These are phyloP conservation scores for Scedosporium minutisporum DNA, from an alignment of 2,329 filamentous ascomycete genomes.

Conservation along the genomic window DNA sequence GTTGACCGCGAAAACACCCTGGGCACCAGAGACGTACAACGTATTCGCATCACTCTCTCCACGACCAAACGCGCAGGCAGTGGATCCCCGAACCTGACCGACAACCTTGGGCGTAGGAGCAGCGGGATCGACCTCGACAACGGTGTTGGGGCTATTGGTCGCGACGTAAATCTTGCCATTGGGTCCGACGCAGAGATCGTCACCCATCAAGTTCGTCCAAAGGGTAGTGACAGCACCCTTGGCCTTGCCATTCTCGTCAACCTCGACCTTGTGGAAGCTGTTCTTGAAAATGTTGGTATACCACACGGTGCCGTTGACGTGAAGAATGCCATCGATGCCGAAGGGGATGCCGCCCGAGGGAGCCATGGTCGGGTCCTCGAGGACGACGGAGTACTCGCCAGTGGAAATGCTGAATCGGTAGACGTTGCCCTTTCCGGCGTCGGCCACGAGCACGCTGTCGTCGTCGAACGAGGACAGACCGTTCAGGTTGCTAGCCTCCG, in stretches of 20 bases:
- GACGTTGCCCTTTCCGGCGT: slow-evolving; percentile 2
- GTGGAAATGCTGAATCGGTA: slow-evolving; percentile 5
- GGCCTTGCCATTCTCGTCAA: slow-evolving; percentile 3
- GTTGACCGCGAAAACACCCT: slow-evolving; percentile 2
- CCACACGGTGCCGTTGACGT: slow-evolving; percentile 19
- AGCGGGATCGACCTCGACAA: neutral
- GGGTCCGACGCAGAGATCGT: slow-evolving; percentile 4
- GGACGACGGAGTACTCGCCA: slow-evolving; percentile 5
- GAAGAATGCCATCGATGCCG: slow-evolving; percentile 19
- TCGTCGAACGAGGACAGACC: slow-evolving; percentile 2
- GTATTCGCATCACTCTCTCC: neutral
- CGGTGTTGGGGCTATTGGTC: slow-evolving; percentile 2
- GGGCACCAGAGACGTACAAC: neutral
- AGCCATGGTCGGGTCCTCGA: slow-evolving; percentile 6
- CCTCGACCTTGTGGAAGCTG: slow-evolving; percentile 21
- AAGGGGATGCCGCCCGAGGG: slow-evolving; percentile 5
- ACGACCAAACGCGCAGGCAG: neutral
- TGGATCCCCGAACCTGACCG: slow-evolving; percentile 3
- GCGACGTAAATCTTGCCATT: slow-evolving; percentile 3
- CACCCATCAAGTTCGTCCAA: slow-evolving; percentile 2
- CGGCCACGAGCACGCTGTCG: slow-evolving; percentile 5
- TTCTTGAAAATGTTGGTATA: slow-evolving; percentile 26
- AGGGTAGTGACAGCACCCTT: neutral
- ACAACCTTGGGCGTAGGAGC: neutral
- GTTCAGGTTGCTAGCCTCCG: slow-evolving; percentile 3